Evolutionary conservation across 1,139 yeast species (phyloP), one percentile per base, ranked within the genome.

Genomic region (Casaregolazyma lundiana): DNA sequence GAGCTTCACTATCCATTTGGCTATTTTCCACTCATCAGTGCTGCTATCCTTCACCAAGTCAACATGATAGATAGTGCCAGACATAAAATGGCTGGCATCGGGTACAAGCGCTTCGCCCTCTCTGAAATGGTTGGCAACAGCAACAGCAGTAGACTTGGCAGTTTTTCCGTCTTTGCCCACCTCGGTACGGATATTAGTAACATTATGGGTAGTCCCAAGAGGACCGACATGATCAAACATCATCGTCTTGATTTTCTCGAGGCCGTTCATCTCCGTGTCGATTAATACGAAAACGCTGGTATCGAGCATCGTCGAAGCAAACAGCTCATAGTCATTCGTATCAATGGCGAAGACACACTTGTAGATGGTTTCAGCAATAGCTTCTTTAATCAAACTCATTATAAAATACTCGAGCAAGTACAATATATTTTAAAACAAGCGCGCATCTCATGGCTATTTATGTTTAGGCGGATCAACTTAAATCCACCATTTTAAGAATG

Each of bases 21-120:
- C 35, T 7, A 45, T 18, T 19, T 35, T 45, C 47, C 47, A 45
- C n/a, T n/a, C n/a, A 11, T 45, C 44, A n/a, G 30, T 30, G 24
- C 17, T 17, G 8, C 21, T 13, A 11, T 34, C 44, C 29, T 45
- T 41, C 8, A 34, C 47, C 3, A 35, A 22, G 7, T 40, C 29
- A 15, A 45, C 21, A 29, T 15, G 8, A 26, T 40, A 45, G 5
- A 29, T 15, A 11, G 39, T n/a, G 4, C 47, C 47, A 2, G 35
- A 11, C 44, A 45, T 2, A 16, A 45, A 20, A 4, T 13, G 21
- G n/a, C n/a, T 11, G 6, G 46, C 22, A 4, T 20, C 37, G 2
- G 46, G 38, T 2, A 13, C 22, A 7, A 18, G 4, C 6, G 43
- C 46, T 20, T 43, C 30, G 15, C 38, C 43, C 1, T 37, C 34